Percentiles rank a stretch among this genome's conserved stretches.
Evolutionary conservation across 768 basidiomycete genomes (phyloP).

Genomic region (Fibroporia radiculosa): DNA sequence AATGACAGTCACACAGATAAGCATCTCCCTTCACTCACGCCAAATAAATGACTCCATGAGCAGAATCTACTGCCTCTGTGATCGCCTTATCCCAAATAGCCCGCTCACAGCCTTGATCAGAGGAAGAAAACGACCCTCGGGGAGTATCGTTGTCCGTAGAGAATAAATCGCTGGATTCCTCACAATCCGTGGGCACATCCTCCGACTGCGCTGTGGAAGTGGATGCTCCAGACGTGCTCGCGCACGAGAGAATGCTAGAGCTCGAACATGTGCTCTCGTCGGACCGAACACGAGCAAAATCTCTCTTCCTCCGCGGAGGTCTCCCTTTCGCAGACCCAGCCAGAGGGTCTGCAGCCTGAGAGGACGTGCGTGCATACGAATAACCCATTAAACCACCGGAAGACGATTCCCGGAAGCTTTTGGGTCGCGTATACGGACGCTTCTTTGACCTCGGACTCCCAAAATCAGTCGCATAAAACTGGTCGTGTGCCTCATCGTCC

Average conservation of each 20-base stretch:
- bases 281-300: conserved; percentile 6
- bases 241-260: background rate
- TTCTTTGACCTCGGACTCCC: background rate
- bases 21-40: conserved; percentile 36
- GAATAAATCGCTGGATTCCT: no score
- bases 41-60: conserved; percentile 44
- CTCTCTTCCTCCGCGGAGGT: conserved; percentile 15
- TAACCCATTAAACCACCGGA: background rate
- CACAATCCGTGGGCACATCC: no score
- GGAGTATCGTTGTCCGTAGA: no score
- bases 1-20: background rate
- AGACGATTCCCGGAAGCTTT: no score
- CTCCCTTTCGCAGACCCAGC: conserved; percentile 15
- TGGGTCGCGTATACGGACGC: background rate
- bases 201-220: no score
- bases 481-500: background rate
- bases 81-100: conserved; percentile 46
- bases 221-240: no score
- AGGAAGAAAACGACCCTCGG: no score
- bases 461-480: background rate
- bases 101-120: conserved; percentile 13
- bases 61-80: conserved; percentile 36
- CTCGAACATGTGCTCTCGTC: conserved; percentile 1
- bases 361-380: background rate
- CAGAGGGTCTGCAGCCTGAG: conserved; percentile 14